A percentile compares a stretch with the other conserved stretches of the same genome.
Conservation (phyloP, 225 moss, liverwort and hornwort species). For the Anthoceros angustus region DNA sequence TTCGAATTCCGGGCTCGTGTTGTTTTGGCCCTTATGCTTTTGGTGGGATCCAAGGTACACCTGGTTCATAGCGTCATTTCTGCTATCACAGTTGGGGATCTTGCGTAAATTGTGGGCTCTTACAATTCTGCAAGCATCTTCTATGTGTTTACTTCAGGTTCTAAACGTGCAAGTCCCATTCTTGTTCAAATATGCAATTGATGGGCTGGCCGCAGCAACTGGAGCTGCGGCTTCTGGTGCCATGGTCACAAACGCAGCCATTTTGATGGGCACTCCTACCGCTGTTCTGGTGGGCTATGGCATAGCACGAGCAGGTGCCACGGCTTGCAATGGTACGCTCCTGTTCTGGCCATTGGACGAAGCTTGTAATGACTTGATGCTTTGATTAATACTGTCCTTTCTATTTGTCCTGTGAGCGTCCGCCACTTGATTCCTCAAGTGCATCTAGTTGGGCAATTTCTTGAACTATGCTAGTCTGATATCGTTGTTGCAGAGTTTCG, state of each 20-base stretch:
- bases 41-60: slow-evolving; percentile 79
- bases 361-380: neutral
- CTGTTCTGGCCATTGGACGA: neutral
- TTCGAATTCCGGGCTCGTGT: slow-evolving; percentile 91
- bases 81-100: neutral
- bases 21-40: slow-evolving; percentile 61
- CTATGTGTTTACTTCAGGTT: slow-evolving; percentile 34
- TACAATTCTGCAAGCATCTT: neutral
- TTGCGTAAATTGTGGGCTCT: neutral
- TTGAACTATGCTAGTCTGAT: slow-evolving; percentile 10
- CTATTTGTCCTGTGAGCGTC: neutral
- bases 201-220: slow-evolving; percentile 68
- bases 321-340: slow-evolving; percentile 80
- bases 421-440: neutral
- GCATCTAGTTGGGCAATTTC: neutral
- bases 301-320: slow-evolving; percentile 83
- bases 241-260: slow-evolving; percentile 44
- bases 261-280: slow-evolving; percentile 65
- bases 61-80: neutral
- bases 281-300: slow-evolving; percentile 93
- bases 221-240: slow-evolving; percentile 90
- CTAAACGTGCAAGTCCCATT: slow-evolving; percentile 99
- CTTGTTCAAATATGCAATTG: slow-evolving; percentile 91
- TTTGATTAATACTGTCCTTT: neutral
- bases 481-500: slow-evolving; percentile 78